Evolutionary conservation across 2,329 filamentous ascomycete genomes (phyloP), one percentile per base, ranked within the genome.

Genomic region (Ceratocystis colombiana): DNA sequence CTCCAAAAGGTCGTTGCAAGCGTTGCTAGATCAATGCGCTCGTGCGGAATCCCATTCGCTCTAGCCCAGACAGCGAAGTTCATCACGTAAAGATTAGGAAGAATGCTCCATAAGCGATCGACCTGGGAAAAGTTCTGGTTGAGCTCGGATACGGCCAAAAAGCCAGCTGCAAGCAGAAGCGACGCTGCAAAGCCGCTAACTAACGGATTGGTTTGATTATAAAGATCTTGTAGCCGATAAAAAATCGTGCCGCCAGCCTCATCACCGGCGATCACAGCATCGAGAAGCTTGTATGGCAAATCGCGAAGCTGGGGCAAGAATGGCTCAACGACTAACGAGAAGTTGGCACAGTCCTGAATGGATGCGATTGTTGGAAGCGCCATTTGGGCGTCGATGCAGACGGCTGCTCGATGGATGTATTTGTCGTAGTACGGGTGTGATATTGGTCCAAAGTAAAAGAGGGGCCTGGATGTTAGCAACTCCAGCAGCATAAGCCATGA

Each of bases 111-210:
- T 71, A 88, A 78, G 62, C 94, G 85, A 75, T 99, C 94, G 53
- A 99, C 87, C 76, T 99, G 94, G n/a, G 92, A 96, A 75, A 92
- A 96, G 76, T 99, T 99, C 72, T 83, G 84, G 77, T 95, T 97
- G 77, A 90, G 76, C 75, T 97, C 93, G 0, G 91, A 89, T 4
- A 85, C 78, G 41, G 93, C 72, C 28, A 96, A 78, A 71, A 95
- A 88, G 33, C 94, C 72, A 4, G 82, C 81, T 1, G 85, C 85
- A n/a, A 96, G 75, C 50, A 85, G 80, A 20, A 96, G 71, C 2
- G 89, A 88, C 64, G 89, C 82, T 0, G 84, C 87, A 69, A 95
- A 81, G 2, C 84, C 88, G 0, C 84, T 86, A 33, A 96, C 80
- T 53, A 96, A 78, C 0, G 94, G 94, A 73, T 99, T 97, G 20